phyloP scores from a whole-genome alignment of 139 green algal genomes.

The Tetraselmis striata region DNA sequence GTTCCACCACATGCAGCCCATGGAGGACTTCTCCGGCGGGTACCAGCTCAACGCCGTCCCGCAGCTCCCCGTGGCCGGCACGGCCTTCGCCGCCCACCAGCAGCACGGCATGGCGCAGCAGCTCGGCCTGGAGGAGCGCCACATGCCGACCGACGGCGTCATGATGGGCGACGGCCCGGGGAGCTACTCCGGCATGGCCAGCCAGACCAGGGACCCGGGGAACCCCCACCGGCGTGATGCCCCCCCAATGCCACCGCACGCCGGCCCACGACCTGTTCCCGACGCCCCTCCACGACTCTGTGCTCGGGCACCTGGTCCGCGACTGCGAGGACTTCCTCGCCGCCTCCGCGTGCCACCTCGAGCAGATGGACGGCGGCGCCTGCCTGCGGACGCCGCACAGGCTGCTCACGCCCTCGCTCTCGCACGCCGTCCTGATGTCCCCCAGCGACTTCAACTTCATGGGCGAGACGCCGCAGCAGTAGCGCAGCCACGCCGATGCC shows the following conservation, averaged over 20 bases:
- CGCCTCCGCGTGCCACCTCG: background rate
- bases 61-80: no score
- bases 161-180: background rate
- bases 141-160: background rate
- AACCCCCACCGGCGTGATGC: background rate
- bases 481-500: no score
- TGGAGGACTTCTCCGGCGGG: background rate
- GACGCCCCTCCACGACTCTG: background rate
- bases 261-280: no score
- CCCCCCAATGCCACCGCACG: no score
- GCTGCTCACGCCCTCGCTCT: background rate
- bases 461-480: background rate
- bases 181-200: background rate
- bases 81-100: no score
- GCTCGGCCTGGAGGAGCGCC: background rate
- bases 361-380: background rate
- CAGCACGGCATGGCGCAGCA: background rate
- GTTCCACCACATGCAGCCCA: background rate
- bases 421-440: background rate
- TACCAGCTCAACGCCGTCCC: no score
- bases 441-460: background rate
- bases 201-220: background rate
- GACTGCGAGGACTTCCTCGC: background rate
- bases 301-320: background rate
- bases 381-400: background rate